These are phyloP conservation scores for Eucalyptus pumila DNA, from an alignment of 345 rosid genomes.

Conservation along the genomic window DNA sequence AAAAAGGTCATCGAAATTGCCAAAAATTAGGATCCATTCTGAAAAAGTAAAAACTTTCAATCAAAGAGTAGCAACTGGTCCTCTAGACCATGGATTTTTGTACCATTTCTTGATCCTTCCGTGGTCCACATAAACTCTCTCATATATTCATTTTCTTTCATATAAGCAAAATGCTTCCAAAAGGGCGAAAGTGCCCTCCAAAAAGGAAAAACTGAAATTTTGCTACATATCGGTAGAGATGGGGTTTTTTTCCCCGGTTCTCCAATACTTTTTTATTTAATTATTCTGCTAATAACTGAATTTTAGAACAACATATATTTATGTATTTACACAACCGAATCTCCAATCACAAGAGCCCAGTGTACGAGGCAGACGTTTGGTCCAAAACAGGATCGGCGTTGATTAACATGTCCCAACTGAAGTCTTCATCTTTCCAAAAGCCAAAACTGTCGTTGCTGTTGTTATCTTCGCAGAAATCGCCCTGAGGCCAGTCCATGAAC, in stretches of 20 bases:
- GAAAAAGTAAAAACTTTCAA: not conserved
- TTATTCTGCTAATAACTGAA: not conserved
- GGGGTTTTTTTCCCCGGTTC: not conserved
- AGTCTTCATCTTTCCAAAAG: conserved; percentile 40
- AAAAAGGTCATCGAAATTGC: not conserved
- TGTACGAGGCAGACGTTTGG: not conserved
- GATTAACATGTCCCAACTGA: conserved; percentile 35
- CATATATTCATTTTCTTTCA: not conserved
- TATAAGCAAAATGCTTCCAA: not conserved
- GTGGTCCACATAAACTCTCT: not conserved
- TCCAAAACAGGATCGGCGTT: not conserved
- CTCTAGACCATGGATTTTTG: not conserved
- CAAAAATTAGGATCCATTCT: not conserved
- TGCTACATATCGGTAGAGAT: not conserved
- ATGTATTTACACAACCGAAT: not conserved
- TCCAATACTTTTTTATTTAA: not conserved
- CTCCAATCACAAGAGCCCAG: not conserved
- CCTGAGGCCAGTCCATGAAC: conserved; percentile 48
- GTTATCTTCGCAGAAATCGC: conserved; percentile 1
- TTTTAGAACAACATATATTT: not conserved
- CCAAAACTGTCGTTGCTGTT: conserved; percentile 12
- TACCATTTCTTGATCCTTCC: not conserved
- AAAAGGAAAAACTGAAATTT: not conserved
- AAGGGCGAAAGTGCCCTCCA: not conserved
- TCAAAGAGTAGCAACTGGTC: not conserved